A percentile compares a stretch with the other conserved stretches of the same genome.
Conservation (phyloP, 345 rosid genomes). For the Hibiscus trionum region DNA sequence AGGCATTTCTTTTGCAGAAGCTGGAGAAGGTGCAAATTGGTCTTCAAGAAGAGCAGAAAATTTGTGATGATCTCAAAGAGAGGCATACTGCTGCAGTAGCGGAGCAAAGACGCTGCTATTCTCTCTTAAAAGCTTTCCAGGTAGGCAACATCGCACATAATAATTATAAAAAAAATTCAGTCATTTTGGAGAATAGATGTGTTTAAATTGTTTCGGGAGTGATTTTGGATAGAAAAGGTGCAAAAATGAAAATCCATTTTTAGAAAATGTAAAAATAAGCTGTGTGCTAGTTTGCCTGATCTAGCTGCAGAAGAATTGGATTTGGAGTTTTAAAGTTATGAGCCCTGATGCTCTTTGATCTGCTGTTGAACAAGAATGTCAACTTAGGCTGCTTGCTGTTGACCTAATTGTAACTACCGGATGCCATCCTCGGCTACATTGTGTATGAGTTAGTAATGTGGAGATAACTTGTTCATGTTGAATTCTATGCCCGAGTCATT, state of each 20-base stretch:
- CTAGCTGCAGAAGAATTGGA: background rate
- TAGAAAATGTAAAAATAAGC: background rate
- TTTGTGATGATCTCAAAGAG: slow-evolving; percentile 46
- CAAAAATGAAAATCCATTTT: background rate
- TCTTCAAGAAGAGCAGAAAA: slow-evolving; percentile 57
- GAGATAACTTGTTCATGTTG: background rate
- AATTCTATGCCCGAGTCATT: background rate
- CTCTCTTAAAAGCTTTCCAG: slow-evolving; percentile 56
- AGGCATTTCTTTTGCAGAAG: slow-evolving; percentile 43
- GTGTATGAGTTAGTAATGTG: background rate
- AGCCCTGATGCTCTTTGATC: background rate
- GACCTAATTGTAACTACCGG: background rate
- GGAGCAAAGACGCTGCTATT: slow-evolving; percentile 49
- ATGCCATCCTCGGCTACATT: background rate
- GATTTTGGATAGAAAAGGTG: background rate
- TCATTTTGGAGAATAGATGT: background rate
- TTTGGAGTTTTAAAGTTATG: background rate
- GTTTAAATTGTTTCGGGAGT: background rate
- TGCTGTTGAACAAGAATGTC: background rate
- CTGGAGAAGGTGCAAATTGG: slow-evolving; percentile 53
- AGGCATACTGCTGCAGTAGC: slow-evolving; percentile 52
- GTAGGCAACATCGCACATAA: slow-evolving; percentile 24
- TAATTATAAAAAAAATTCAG: background rate
- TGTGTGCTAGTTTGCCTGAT: background rate
- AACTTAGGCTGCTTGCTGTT: background rate